These are phyloP conservation scores for Ogataea trehaloabstinens DNA, from an alignment of 805 yeast species.

Conservation along the genomic window DNA sequence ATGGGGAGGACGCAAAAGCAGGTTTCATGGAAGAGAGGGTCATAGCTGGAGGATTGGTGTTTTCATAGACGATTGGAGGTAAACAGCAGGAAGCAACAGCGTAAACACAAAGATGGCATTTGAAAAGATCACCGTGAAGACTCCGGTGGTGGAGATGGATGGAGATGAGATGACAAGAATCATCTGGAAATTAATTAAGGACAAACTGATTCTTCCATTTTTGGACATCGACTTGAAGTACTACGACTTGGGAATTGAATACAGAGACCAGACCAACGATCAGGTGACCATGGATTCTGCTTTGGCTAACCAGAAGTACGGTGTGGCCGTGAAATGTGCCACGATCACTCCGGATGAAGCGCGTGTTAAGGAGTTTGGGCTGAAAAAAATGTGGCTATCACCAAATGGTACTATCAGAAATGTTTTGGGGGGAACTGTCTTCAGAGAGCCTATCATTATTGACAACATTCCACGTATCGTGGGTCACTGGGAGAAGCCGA, in stretches of 20 bases:
- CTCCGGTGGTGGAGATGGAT: constrained; percentile 94
- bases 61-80: too few species aligned
- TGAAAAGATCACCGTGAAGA: constrained; percentile 70
- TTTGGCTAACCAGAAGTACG: constrained; percentile 79
- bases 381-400: constrained; percentile 96
- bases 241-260: constrained; percentile 84
- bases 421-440: constrained; percentile 93
- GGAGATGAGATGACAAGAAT: constrained; percentile 98
- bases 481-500: constrained; percentile 92
- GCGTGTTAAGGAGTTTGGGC: constrained; percentile 83
- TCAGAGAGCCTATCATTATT: constrained; percentile 94
- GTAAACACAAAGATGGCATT: constrained; percentile 19
- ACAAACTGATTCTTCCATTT: constrained; percentile 80
- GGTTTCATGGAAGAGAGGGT: too few species aligned
- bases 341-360: constrained; percentile 98
- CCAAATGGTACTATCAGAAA: constrained; percentile 98
- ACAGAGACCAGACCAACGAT: constrained; percentile 86
- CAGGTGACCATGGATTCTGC: constrained; percentile 89
- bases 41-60: too few species aligned
- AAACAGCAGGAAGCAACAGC: too few species aligned
- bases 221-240: constrained; percentile 85
- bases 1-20: too few species aligned
- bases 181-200: constrained; percentile 90
- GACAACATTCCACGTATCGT: constrained; percentile 82
- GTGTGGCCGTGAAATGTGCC: constrained; percentile 96